Base-by-base conservation (phyloP, 2,329 filamentous ascomycete species). In the Diaporthe sp. region DNA sequence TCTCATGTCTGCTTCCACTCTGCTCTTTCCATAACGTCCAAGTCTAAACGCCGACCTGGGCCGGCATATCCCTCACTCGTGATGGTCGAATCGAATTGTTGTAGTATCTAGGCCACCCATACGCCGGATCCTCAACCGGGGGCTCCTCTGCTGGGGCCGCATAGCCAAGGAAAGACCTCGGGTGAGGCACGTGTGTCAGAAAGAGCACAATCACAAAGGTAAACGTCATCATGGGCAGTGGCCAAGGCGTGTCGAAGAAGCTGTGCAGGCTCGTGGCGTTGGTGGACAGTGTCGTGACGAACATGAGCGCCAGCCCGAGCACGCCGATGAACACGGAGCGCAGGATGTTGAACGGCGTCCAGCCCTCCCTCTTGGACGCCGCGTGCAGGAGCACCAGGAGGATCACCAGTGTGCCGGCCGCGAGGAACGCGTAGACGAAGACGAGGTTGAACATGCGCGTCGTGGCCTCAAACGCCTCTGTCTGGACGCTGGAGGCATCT, bases 351-450 rank as follows among this genome's bases (percentile, higher is more conserved):
- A 81, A 82, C 6, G 78, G 78, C 4, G 80, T 77, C 81, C 81
- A 82, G 12, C 81, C 81, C 42, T 72, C 77, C 19, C 77, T 76
- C 74, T 82, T 82, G 2, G 80, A 81, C 22, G 81, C 79, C 65
- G 79, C 72, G 74, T 82, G 81, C 78, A 82, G 81, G 46, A 80
- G 75, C 6, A 78, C 81, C n/a, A 82, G 71, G 61, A 81, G 78
- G 12, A 82, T 73, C 9, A 82, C 69, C 31, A 82, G 80, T 12
- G 80, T 77, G 1, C 80, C 80, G n/a, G 81, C 80, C 12, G 79
- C 79, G 12, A 78, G 78, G 55, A 81, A 82, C 4, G 78, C 73
- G 61, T 82, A 82, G 42, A 81, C 78, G 59, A 79, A 82, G 51
- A 73, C 72, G 51, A 73, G 37, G 39, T 67, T 57, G 61, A 68